phyloP scores from a whole-genome alignment of 148 eudicot genomes.

The Oxyria digyna region DNA sequence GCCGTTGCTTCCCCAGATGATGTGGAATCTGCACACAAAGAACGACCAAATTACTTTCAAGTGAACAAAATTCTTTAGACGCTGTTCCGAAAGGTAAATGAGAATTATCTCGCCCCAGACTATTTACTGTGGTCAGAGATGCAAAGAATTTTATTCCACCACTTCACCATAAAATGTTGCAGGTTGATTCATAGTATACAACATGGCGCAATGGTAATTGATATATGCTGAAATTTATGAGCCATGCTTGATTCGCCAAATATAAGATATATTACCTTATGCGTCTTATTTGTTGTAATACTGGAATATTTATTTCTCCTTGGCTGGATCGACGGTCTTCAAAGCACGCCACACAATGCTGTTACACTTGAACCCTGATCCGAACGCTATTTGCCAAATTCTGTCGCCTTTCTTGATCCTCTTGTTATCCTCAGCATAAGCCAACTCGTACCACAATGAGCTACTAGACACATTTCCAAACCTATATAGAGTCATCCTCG shows the following conservation, averaged over 20 bases:
- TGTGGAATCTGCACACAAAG: constrained; percentile 61
- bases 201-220: background rate
- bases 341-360: background rate
- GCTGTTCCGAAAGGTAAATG: background rate
- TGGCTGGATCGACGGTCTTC: background rate
- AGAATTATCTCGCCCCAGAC: constrained; percentile 6
- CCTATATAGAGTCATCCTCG: constrained; percentile 4
- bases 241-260: no score
- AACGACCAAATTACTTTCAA: constrained; percentile 46
- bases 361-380: constrained; percentile 9
- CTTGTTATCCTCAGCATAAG: background rate
- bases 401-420: background rate
- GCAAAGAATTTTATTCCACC: background rate
- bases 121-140: constrained; percentile 6
- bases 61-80: constrained; percentile 57
- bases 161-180: background rate
- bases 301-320: no score
- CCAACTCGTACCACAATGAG: constrained; percentile 1
- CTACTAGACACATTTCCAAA: background rate
- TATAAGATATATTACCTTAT: no score
- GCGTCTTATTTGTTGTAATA: no score
- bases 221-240: background rate
- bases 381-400: constrained; percentile 4
- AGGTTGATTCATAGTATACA: background rate
- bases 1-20: constrained; percentile 95